Base-by-base conservation (phyloP, 2,329 filamentous ascomycete genomes). In the Pyricularia pennisetigena region DNA sequence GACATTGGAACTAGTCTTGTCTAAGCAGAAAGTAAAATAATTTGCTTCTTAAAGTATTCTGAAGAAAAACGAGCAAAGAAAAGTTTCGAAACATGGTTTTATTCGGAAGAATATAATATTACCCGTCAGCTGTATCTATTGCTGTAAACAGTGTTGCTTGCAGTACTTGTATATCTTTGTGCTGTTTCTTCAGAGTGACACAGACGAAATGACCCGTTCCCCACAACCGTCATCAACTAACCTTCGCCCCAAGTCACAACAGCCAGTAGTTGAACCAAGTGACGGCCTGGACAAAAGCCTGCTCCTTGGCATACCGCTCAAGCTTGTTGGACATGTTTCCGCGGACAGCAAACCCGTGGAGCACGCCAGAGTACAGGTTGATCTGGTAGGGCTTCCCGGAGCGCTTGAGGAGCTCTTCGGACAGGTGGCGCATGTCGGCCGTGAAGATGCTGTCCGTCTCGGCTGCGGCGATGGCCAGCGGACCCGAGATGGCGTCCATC, bases 251-350 rank as follows among this genome's bases (percentile, higher is more conserved):
- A 16, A 65, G 24, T 77, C 70, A 78, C 65, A 75, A 23, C 70
- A 90, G 76, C 76, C 85, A 82, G 77, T 88, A 81, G 72, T 91
- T 84, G 72, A 96, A 93, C 92, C 92, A 96, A 67, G 82, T 76
- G 67, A 93, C 82, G 49, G 91, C 91, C 82, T 95, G 92, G 71
- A 83, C 74, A 76, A 95, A 95, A 5, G 92, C 92, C 79, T 90
- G 87, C 79, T 96, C 91, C 84, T 92, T 94, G 54, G 90, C 89
- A 73, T 85, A 94, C 76, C 85, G 87, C 74, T 85, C 77, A 64
- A 80, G 71, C 76, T 83, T 83, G 71, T 88, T 83, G 70, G 74
- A 83, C 35, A 84, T 69, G 75, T 95, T 90, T 30, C 82, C 83
- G 68, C 91, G 86, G 2, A 93, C 88, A 9, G 88, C 83, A 74